Conservation (phyloP, 805 yeast species). For the Cyberlindnera euphorbiiphila region DNA sequence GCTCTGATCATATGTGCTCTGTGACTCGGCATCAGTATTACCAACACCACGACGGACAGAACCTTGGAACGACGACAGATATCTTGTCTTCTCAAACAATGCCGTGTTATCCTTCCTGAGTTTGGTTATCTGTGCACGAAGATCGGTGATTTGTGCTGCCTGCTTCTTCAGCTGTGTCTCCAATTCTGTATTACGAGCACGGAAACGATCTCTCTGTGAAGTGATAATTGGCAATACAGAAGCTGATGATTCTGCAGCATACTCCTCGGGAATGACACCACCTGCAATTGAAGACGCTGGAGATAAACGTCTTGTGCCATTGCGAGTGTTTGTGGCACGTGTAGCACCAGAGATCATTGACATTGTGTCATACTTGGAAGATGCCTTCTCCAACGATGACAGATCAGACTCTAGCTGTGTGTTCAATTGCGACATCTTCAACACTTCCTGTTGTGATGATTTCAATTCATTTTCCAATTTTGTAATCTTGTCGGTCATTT, state of each 20-base stretch:
- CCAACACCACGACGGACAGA: conserved; percentile 16
- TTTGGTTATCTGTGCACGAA: conserved; percentile 58
- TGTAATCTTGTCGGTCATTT: conserved; percentile 37
- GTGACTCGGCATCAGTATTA: conserved; percentile 38
- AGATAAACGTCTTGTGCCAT: conserved; percentile 35
- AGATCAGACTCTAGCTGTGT: conserved; percentile 72
- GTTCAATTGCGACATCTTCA: conserved; percentile 43
- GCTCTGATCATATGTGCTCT: conserved; percentile 45
- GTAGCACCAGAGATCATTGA: conserved; percentile 60
- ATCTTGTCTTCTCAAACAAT: conserved; percentile 73
- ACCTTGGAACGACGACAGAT: conserved; percentile 47
- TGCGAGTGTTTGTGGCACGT: conserved; percentile 6
- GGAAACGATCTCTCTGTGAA: conserved; percentile 91
- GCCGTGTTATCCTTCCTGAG: conserved; percentile 73
- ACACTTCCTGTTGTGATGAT: conserved; percentile 35
- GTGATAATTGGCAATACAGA: conserved; percentile 81
- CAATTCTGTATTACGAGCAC: conserved; percentile 74
- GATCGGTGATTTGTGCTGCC: conserved; percentile 47
- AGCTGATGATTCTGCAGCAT: conserved; percentile 30
- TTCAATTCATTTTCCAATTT: conserved; percentile 38
- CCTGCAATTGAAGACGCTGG: conserved; percentile 53
- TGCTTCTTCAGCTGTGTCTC: conserved; percentile 75
- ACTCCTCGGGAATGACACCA: conserved; percentile 33
- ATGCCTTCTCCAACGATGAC: conserved; percentile 38
- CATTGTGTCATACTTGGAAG: conserved; percentile 45